These are phyloP conservation scores for Ophiocordyceps sinensis DNA, from an alignment of 2,329 filamentous ascomycete species.

Conservation along the genomic window DNA sequence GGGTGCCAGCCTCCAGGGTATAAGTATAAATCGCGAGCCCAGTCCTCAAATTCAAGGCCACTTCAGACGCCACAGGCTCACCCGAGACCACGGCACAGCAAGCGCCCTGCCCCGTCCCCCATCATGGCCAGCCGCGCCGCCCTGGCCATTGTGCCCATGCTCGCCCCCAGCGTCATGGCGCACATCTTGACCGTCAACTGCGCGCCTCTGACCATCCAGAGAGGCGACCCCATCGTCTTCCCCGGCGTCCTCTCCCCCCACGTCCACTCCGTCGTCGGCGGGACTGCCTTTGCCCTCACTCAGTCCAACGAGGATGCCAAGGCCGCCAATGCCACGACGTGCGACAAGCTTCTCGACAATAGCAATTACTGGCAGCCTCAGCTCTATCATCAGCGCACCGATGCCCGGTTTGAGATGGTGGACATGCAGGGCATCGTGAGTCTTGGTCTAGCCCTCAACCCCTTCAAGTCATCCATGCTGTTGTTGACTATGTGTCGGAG, in stretches of 20 bases:
- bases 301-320: constrained; percentile 38
- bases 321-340: constrained; percentile 47
- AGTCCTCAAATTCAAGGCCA: no score
- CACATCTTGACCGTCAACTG: constrained; percentile 15
- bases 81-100: no score
- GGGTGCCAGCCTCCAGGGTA: no score
- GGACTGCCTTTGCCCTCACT: constrained; percentile 41
- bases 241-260: constrained; percentile 40
- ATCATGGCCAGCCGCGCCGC: neutral
- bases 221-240: constrained; percentile 44
- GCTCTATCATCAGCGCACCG: constrained; percentile 33
- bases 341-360: constrained; percentile 44
- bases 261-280: constrained; percentile 48
- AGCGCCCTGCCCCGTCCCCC: no score
- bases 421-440: constrained; percentile 14
- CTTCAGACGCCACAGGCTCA: no score
- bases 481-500: no score
- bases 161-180: constrained; percentile 1
- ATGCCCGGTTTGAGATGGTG: constrained; percentile 37
- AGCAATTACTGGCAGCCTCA: constrained; percentile 57
- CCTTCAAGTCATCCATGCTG: neutral
- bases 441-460: neutral
- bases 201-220: constrained; percentile 18
- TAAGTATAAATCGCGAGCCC: no score
- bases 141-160: neutral